Percentiles rank a stretch among this genome's conserved stretches.
Evolutionary conservation across 768 basidiomycete genomes (phyloP).

Genomic region (Boletus fagicola): DNA sequence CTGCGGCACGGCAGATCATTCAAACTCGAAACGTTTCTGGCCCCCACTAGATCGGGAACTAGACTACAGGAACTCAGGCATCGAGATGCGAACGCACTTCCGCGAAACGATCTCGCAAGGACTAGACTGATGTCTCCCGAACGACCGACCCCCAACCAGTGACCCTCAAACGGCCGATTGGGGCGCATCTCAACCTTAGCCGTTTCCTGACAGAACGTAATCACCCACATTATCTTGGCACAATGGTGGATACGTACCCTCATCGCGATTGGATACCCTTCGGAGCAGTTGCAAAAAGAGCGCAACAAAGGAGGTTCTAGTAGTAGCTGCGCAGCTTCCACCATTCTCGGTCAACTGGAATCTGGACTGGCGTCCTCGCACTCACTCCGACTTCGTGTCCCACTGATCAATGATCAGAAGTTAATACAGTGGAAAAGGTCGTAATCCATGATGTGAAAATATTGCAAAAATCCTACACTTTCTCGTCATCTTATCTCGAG

Average conservation of each 20-base stretch:
- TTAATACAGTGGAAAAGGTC: neutral
- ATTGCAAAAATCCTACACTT: too few relatives aligned
- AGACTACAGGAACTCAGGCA: neutral
- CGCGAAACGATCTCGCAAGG: neutral
- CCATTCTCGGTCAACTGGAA: too few relatives aligned
- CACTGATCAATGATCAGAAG: neutral
- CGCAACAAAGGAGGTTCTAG: neutral
- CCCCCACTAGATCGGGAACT: neutral
- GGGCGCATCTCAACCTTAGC: neutral
- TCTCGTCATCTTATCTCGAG: too few relatives aligned
- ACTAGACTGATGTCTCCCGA: neutral
- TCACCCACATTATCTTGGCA: neutral
- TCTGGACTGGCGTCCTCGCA: neutral
- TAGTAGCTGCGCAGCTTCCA: neutral
- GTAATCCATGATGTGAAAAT: neutral
- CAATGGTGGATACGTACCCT: neutral
- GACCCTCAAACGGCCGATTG: neutral
- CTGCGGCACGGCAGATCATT: neutral
- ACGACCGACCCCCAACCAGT: neutral
- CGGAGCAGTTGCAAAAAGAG: neutral
- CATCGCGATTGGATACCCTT: neutral
- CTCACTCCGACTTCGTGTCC: neutral
- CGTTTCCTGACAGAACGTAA: neutral
- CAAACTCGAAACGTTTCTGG: neutral
- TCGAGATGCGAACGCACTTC: neutral